Base-by-base conservation (phyloP, 2,329 filamentous ascomycete genomes). In the Diaporthe helianthi region DNA sequence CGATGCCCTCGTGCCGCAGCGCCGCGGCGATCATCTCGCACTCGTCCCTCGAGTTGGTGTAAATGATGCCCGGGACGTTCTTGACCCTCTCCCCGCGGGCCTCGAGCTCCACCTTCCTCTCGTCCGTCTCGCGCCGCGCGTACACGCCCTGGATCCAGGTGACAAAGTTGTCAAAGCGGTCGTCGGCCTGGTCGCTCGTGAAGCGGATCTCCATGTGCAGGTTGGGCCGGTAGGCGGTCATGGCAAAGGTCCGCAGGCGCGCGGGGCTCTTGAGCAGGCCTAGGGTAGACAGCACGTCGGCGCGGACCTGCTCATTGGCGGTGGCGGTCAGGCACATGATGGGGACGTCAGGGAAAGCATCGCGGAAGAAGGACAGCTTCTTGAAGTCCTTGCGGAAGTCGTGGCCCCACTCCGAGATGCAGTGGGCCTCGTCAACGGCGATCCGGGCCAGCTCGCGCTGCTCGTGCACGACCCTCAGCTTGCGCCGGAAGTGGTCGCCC, bases 401-500 rank as follows among this genome's bases (percentile, higher is more conserved):
- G 78, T 98, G 94, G 1, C 95, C 95, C 95, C 95, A 98, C 89
- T 98, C 94, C 29, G 93, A 97, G 74, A 98, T 97, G 79, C 95
- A 98, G 79, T 98, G 95, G 2, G 95, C 95, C 81, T 98, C 95
- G 76, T 98, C 95, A 69, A 98, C 90, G 58, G 92, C 95, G 72
- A 98, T 89, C 17, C 95, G 89, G 12, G 92, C 91, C n/a, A 98
- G 87, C 80, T 98, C 93, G 69, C 88, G 87, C 78, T 98, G 94
- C 69, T 89, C 83, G 76, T 98, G 84, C 17, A 98, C 90, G 5
- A 92, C 83, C 71, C 87, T 86, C 10, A 98, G 83, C 60, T 90
- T 88, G 71, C 89, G 87, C 47, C 94, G 91, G 79, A 98, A 98
- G 69, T 86, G 85, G 71, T 93, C 87, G 5, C 89, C 87, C 41